Evolutionary conservation across 1,284 basidiomycete species (phyloP).

Genomic region (Ceratobasidium sp.): DNA sequence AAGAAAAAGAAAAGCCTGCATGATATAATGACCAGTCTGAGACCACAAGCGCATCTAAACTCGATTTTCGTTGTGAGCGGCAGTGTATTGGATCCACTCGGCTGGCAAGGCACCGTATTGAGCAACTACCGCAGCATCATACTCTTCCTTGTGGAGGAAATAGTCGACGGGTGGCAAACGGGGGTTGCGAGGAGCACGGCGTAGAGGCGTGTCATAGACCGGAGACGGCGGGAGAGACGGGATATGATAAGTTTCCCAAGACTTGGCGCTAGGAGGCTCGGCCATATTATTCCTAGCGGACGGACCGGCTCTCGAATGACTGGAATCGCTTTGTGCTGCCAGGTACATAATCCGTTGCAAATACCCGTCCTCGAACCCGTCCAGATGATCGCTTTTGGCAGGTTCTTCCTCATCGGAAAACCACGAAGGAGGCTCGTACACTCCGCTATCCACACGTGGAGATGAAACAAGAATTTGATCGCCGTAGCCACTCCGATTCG

Average conservation of each 20-base stretch:
- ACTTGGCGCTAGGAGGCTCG: slow-evolving; percentile 8
- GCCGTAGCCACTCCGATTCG: slow-evolving; percentile 6
- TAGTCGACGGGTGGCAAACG: slow-evolving; percentile 40
- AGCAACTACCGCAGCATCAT: slow-evolving; percentile 28
- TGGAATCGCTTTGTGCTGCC: background rate
- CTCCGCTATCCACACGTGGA: background rate
- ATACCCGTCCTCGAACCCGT: background rate
- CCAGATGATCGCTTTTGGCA: background rate
- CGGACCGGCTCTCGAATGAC: background rate
- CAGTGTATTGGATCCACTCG: slow-evolving; percentile 40
- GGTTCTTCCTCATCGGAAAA: slow-evolving; percentile 35
- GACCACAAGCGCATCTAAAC: background rate
- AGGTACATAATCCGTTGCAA: background rate
- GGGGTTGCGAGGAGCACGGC: slow-evolving; percentile 20
- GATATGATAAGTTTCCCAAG: slow-evolving; percentile 34
- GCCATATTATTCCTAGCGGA: background rate
- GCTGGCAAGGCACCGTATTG: slow-evolving; percentile 11
- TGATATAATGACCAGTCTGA: slow-evolving; percentile 3
- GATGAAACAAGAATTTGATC: slow-evolving; percentile 32
- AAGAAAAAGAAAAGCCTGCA: slow-evolving; percentile 14
- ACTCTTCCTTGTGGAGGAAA: slow-evolving; percentile 36
- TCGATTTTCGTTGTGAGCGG: slow-evolving; percentile 7
- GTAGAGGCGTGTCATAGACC: background rate
- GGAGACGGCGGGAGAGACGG: slow-evolving; percentile 41
- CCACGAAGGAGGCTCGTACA: slow-evolving; percentile 28